phyloP scores from a whole-genome alignment of 768 basidiomycete genomes.

The Coprinellus micaceus region DNA sequence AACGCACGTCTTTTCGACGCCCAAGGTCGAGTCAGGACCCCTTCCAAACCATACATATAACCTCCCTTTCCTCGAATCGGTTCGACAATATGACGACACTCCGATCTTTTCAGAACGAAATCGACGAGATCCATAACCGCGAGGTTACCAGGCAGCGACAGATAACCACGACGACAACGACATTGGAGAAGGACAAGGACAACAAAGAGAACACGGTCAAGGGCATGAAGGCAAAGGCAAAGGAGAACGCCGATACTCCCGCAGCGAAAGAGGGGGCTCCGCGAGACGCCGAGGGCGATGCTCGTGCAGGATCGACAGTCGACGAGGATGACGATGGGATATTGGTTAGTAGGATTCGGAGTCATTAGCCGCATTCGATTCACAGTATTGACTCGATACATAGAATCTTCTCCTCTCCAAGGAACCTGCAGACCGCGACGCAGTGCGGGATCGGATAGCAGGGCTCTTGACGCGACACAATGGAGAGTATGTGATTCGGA shows the following conservation, averaged over 20 bases:
- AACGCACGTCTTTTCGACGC: no score
- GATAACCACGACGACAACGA: conserved; percentile 11
- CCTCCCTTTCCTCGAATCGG: no score
- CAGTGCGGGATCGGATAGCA: conserved; percentile 63
- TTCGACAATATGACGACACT: conserved; percentile 45
- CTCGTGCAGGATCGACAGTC: conserved; percentile 18
- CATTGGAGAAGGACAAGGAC: conserved; percentile 26
- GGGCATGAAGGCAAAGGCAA: conserved; percentile 40
- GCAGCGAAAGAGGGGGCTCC: conserved; percentile 15
- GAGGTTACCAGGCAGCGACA: conserved; percentile 66
- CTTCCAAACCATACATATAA: no score
- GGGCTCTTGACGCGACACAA: conserved; percentile 60
- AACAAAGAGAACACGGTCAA: conserved; percentile 31
- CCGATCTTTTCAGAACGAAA: conserved; percentile 68
- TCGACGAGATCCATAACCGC: conserved; percentile 69
- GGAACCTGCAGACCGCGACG: conserved; percentile 40
- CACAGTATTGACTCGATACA: background rate
- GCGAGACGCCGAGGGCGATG: background rate
- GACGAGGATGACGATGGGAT: conserved; percentile 54
- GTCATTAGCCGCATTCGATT: conserved; percentile 10
- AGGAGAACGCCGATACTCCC: conserved; percentile 26
- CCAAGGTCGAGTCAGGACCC: no score
- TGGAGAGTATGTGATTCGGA: conserved; percentile 73
- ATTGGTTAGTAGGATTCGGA: conserved; percentile 35
- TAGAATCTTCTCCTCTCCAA: conserved; percentile 47